Conservation (phyloP, 2,329 filamentous ascomycete genomes). For the Ascochyta pisi region DNA sequence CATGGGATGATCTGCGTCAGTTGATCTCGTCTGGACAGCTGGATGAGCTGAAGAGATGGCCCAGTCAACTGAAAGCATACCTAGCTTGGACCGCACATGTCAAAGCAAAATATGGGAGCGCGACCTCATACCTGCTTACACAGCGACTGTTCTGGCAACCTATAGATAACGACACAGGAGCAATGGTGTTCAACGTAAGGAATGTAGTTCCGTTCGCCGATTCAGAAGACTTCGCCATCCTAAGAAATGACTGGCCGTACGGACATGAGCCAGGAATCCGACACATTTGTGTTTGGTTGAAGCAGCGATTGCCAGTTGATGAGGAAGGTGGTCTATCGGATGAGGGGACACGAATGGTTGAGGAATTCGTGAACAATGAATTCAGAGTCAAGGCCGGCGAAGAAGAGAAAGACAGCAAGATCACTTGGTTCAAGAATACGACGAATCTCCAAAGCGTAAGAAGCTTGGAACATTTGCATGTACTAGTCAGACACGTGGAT, state of each 20-base stretch:
- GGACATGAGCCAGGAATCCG: constrained; percentile 61
- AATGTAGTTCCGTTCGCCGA: constrained; percentile 62
- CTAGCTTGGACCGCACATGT: constrained; percentile 64
- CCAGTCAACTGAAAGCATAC: constrained; percentile 65
- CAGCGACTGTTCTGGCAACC: constrained; percentile 62
- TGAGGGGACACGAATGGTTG: constrained; percentile 37
- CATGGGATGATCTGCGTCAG: constrained; percentile 41
- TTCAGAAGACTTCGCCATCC: constrained; percentile 61
- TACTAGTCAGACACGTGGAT: constrained; percentile 75
- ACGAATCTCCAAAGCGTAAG: constrained; percentile 66
- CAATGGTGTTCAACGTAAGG: constrained; percentile 50
- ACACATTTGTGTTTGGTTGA: constrained; percentile 64
- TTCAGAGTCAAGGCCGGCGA: constrained; percentile 56
- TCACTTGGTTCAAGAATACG: constrained; percentile 72
- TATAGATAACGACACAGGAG: constrained; percentile 20
- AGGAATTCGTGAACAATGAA: constrained; percentile 45
- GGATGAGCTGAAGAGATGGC: constrained; percentile 63
- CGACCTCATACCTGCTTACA: constrained; percentile 63
- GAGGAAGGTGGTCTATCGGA: constrained; percentile 40
- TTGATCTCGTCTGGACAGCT: constrained; percentile 59
- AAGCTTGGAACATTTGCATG: constrained; percentile 75
- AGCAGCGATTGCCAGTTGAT: constrained; percentile 44
- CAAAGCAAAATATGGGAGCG: constrained; percentile 62
- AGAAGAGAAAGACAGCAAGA: constrained; percentile 51
- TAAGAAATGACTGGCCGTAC: constrained; percentile 71